Percentiles rank a stretch among this genome's conserved stretches.
Conservation (phyloP, 257 asterid species). For the Nyctanthes arbortristis region DNA sequence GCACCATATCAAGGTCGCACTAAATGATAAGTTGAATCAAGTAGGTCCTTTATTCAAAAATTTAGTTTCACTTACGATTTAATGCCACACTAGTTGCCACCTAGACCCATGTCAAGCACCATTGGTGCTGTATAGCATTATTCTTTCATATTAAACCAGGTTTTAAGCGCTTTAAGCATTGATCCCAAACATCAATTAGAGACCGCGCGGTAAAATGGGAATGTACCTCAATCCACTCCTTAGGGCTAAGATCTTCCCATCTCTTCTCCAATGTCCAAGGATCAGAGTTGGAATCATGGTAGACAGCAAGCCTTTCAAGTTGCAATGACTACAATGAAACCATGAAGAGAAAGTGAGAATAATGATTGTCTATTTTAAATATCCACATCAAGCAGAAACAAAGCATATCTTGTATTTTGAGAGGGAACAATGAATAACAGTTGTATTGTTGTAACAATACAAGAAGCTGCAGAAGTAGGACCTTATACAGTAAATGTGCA, state of each 20-base stretch:
- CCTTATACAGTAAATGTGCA: not conserved
- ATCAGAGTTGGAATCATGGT: slow-evolving; percentile 85
- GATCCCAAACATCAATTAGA: not conserved
- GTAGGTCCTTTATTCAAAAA: too few species aligned
- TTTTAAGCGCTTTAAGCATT: not conserved
- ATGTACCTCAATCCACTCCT: slow-evolving; percentile 93
- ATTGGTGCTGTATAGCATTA: too few species aligned
- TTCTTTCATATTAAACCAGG: not conserved
- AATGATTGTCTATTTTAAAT: slow-evolving; percentile 22
- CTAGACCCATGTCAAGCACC: too few species aligned
- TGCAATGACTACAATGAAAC: slow-evolving; percentile 70
- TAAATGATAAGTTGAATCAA: too few species aligned
- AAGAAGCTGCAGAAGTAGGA: not conserved
- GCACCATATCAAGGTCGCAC: too few species aligned
- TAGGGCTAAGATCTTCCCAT: slow-evolving; percentile 96
- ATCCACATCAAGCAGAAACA: slow-evolving; percentile 18
- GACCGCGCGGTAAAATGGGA: slow-evolving; percentile 18
- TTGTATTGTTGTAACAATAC: not conserved
- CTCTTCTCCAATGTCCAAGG: slow-evolving; percentile 88
- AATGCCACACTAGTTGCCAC: too few species aligned
- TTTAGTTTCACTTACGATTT: too few species aligned
- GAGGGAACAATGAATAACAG: not conserved
- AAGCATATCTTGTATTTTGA: slow-evolving; percentile 3
- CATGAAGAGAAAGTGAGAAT: slow-evolving; percentile 15
- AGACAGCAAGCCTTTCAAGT: slow-evolving; percentile 96